Evolutionary conservation across 1,284 basidiomycete genomes (phyloP).

Genomic region (Cystobasidium sp.): DNA sequence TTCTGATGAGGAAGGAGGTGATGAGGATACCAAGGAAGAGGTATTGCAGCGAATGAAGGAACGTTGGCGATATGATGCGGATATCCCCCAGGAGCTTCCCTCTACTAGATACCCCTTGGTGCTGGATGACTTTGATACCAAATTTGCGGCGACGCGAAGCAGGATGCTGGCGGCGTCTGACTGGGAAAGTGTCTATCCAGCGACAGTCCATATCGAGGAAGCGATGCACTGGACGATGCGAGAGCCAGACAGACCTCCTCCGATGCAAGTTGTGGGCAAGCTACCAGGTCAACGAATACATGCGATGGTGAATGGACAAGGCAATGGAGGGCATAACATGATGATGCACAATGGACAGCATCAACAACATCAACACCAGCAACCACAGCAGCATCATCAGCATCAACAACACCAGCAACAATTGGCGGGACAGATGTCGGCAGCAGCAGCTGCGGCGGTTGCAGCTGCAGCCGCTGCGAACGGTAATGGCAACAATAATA

Average conservation of each 20-base stretch:
- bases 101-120: constrained; percentile 48
- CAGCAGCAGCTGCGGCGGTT: background rate
- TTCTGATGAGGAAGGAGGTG: constrained; percentile 12
- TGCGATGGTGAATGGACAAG: background rate
- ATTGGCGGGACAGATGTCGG: background rate
- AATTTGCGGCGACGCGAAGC: constrained; percentile 47
- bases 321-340: background rate
- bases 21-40: constrained; percentile 54
- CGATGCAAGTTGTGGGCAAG: constrained; percentile 48
- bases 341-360: background rate
- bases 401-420: constrained; percentile 17
- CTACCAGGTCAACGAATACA: constrained; percentile 41
- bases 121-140: constrained; percentile 52
- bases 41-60: constrained; percentile 62
- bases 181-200: constrained; percentile 46
- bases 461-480: constrained; percentile 3
- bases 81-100: constrained; percentile 51
- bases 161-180: constrained; percentile 47
- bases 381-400: background rate
- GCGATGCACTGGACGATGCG: constrained; percentile 48
- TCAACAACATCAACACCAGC: background rate
- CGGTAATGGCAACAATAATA: background rate
- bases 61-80: constrained; percentile 69
- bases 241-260: constrained; percentile 48
- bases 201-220: constrained; percentile 49